These are phyloP conservation scores for Populus hybrid DNA, from an alignment of 441 rosid genomes.

Conservation along the genomic window DNA sequence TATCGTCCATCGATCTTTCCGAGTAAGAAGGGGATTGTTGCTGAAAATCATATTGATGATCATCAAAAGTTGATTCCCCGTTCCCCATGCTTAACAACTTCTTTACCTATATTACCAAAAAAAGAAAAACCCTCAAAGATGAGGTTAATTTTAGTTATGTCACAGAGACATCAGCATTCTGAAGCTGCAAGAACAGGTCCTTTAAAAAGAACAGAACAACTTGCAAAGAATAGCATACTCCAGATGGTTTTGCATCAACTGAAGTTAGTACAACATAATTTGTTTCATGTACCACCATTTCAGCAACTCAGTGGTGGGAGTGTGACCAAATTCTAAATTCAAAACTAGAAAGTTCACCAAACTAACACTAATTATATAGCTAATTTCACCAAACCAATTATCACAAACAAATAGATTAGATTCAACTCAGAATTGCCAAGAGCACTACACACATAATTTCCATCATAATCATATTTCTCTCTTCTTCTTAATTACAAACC, in stretches of 20 bases:
- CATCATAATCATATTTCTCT: background rate
- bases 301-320: background rate
- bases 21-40: constrained; percentile 23
- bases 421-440: background rate
- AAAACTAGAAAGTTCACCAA: background rate
- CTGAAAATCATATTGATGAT: background rate
- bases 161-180: background rate
- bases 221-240: background rate
- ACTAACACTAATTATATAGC: background rate
- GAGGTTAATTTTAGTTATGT: background rate
- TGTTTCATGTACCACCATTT: background rate
- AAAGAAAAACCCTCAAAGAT: background rate
- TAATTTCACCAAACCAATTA: background rate
- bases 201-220: background rate
- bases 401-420: background rate
- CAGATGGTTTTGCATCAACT: background rate
- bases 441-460: background rate
- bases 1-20: constrained; percentile 29
- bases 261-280: background rate
- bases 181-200: background rate
- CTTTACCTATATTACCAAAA: background rate
- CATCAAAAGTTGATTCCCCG: constrained; percentile 4
- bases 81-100: constrained; percentile 1
- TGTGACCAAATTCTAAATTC: background rate
- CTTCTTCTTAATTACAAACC: background rate